Percentiles rank a stretch among this genome's conserved stretches.
These are phyloP conservation scores for Cladosporium sp. DNA, from an alignment of 2,329 filamentous ascomycete genomes.

Conservation along the genomic window DNA sequence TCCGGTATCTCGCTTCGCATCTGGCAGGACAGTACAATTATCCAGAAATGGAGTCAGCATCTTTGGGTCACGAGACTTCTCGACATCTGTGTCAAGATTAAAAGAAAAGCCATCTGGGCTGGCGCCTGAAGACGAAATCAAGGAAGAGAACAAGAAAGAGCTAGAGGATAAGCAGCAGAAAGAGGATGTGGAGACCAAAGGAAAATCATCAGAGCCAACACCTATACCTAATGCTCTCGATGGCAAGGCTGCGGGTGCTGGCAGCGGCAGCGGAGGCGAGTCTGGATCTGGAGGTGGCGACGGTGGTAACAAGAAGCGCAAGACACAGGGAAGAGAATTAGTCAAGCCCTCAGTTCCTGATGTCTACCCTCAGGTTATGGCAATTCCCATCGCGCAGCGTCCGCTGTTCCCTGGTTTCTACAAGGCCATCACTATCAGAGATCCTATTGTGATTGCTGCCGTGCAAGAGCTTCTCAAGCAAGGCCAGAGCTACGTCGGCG, in stretches of 20 bases:
- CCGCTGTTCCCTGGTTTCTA: slow-evolving; percentile 97
- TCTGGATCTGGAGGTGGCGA: slow-evolving; percentile 33
- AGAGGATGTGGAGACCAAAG: slow-evolving; percentile 41
- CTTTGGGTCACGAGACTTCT: slow-evolving; percentile 32
- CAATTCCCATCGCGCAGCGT: slow-evolving; percentile 89
- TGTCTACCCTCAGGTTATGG: slow-evolving; percentile 95
- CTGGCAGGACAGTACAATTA: slow-evolving; percentile 10
- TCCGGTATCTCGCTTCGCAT: slow-evolving; percentile 20
- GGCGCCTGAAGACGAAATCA: slow-evolving; percentile 41
- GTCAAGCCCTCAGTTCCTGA: slow-evolving; percentile 89
- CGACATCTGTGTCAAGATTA: slow-evolving; percentile 42
- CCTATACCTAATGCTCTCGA: slow-evolving; percentile 52
- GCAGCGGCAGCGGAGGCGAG: slow-evolving; percentile 48
- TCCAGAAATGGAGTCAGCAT: slow-evolving; percentile 12
- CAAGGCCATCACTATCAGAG: slow-evolving; percentile 94
- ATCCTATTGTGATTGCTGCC: slow-evolving; percentile 83
- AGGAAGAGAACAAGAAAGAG: slow-evolving; percentile 39
- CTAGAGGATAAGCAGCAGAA: slow-evolving; percentile 27
- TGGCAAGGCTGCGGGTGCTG: slow-evolving; percentile 56
- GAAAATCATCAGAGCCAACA: slow-evolving; percentile 47
- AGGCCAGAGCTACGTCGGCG: slow-evolving; percentile 94
- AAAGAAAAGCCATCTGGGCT: slow-evolving; percentile 54
- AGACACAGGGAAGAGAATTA: slow-evolving; percentile 64
- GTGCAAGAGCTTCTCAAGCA: slow-evolving; percentile 96
- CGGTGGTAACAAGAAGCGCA: slow-evolving; percentile 68